Conservation (phyloP, 805 yeast genomes). For the Candida michaelii region DNA sequence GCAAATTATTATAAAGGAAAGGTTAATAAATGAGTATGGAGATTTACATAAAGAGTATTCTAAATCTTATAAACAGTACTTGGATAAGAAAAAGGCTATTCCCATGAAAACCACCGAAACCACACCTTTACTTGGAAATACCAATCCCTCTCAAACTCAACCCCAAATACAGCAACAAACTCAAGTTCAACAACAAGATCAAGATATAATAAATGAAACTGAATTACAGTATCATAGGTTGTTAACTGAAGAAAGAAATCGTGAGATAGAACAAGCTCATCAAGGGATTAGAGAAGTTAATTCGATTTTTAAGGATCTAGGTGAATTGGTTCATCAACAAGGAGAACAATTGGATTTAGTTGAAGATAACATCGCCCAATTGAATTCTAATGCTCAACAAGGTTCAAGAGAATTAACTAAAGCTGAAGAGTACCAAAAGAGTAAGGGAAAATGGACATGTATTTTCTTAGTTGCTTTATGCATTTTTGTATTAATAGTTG, state of each 20-base stretch:
- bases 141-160: constrained; percentile 25
- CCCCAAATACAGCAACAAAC: constrained; percentile 21
- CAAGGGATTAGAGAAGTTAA: constrained; percentile 84
- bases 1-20: constrained; percentile 47
- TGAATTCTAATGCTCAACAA: constrained; percentile 62
- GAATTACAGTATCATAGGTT: constrained; percentile 63
- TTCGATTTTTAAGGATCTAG: constrained; percentile 78
- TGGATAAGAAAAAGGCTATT: constrained; percentile 42
- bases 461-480: constrained; percentile 58
- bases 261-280: constrained; percentile 69
- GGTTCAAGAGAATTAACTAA: constrained; percentile 69
- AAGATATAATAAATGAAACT: constrained; percentile 43
- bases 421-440: constrained; percentile 74
- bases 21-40: constrained; percentile 56
- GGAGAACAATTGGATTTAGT: constrained; percentile 82
- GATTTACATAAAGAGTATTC: constrained; percentile 39
- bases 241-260: constrained; percentile 68
- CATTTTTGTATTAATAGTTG: constrained; percentile 56
- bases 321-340: constrained; percentile 76
- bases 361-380: constrained; percentile 70
- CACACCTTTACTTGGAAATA: constrained; percentile 39
- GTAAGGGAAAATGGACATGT: constrained; percentile 72
- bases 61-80: constrained; percentile 35
- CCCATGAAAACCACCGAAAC: constrained; percentile 31
- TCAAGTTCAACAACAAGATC: constrained; percentile 33